Evolutionary conservation across 805 yeast genomes (phyloP), one percentile per base, ranked within the genome.

Genomic region (Grigorovia yakushimaensis): DNA sequence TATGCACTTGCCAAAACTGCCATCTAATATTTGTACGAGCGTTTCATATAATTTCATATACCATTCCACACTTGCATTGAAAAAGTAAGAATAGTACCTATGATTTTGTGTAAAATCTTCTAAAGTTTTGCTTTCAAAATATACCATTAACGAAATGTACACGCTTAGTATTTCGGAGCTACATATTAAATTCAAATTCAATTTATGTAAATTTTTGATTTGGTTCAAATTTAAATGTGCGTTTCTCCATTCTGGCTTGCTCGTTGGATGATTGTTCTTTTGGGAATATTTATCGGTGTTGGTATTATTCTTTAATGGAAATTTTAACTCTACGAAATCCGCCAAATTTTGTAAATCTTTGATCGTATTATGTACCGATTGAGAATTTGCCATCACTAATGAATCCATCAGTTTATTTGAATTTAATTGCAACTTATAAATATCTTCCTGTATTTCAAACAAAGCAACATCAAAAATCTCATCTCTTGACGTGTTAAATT

Each of bases 151-250:
- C 19, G 41, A 30, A 10, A 43, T 46, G 41, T 47, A 50, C 5
- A 51, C 37, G 30, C 44, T 47, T 47, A 55, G 37, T 10, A 54
- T 33, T 19, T 30, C 4, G 49, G 38, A 6, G 35, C 27, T 10
- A 54, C 57, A 6, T 50, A 38, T n/a, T 3, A 57, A 17, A 45
- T 56, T 57, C 1, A 46, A 21, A 23, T 47, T 45, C 7, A 57
- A 45, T 8, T 24, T 47, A 30, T 52, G 53, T 13, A 43, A 39
- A 17, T 47, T 45, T 44, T 46, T 47, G 3, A 50, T 18, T 22
- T 46, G 39, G 2, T 43, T 20, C 4, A 50, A 4, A 24, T 46
- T 48, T 7, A 53, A 41, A 11, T n/a, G 30, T 10, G 50, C 47
- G 27, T 42, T 41, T 30, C 53, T 51, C 54, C 54, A 49, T 22